Base-by-base conservation (phyloP, 169 alveolate genomes). In the Cryptosporidium andersoni region DNA sequence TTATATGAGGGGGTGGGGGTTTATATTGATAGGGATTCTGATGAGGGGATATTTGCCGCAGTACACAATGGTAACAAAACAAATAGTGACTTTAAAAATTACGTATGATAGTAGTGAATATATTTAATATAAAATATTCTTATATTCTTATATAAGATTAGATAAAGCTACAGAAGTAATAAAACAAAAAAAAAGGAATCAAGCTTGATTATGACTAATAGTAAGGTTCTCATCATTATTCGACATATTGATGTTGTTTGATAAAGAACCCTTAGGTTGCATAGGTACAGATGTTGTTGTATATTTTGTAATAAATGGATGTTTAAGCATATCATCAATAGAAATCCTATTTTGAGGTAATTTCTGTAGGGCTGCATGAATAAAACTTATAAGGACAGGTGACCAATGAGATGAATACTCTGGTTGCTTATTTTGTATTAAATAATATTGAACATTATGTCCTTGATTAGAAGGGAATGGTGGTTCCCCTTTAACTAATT, bases 401-500 rank as follows among this genome's bases (percentile, higher is more conserved):
- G 85, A 74, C 85, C 85, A 74, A 62, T 74, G 85, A 47, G 85
- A 68, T 11, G 85, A 74, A 34, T 74, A 74, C 42, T 74, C 85
- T 4, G 85, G 85, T 49, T 74, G 85, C 7, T 74, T 74, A 42
- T 74, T 74, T 60, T 74, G 85, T 36, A 74, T 74, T 47, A 74
- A 53, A 16, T 74, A 74, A 39, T 74, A 74, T 51, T 74, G 85
- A 3, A 74, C 85, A 60, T 74, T 74, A 60, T 74, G 85, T 0
- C 85, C 85, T 49, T 74, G 85, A 37, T 74, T 74, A 11, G 85
- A 89, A 1, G 92, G 88, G 49, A 96, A 96, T 16, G 98, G 98
- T 9, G 98, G 96, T 3, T 81, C 88, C 2, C 98, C 98, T 43
- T 90, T 92, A 56, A 93, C 89, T 55, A 96, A 92, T 88, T 96